Evolutionary conservation across 2,329 filamentous ascomycete species (phyloP), one percentile per base, ranked within the genome.

Genomic region (Trichoderma koningii): DNA sequence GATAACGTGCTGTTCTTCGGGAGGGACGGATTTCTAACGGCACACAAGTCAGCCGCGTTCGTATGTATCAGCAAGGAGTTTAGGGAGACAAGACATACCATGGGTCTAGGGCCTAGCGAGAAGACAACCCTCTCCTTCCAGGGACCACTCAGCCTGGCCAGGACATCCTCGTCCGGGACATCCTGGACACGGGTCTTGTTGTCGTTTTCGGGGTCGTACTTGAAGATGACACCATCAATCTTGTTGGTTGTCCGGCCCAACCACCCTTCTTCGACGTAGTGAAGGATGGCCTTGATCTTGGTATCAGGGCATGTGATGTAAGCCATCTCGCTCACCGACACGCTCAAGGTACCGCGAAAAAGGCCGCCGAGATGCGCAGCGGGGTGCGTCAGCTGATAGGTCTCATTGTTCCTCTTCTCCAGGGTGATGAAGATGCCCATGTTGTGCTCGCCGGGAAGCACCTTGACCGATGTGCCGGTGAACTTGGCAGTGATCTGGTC

Each of bases 401-500:
- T 91, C 79, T 99, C 95, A 73, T 94, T 86, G 71, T 89, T 87
- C 61, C 91, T 85, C 68, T 88, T 89, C 72, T 92, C 87, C 28
- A 98, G 80, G 10, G 87, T 93, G 76, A 99, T 89, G 79, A 97
- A 99, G 71, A 99, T 98, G 69, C 95, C 95, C 69, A 96, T 83
- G 76, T 99, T 99, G 80, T 96, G 92, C 74, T 93, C 89, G 68
- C 95, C 95, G 0, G 95, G 92, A 23, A 89, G 88, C 44, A 99
- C 94, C 74, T 93, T 92, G 76, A 99, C 85, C 71, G 91, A 94
- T 19, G 95, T 97, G 65, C 95, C 95, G 1, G 95, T 98, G 79
- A 99, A 99, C 77, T 97, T 98, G 73, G 95, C 95, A 70, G 91
- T 94, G 72, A 99, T 89, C 80, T 99, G 95, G 74, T 99, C 95